Evolutionary conservation across 2,329 filamentous ascomycete species (phyloP), one percentile per base, ranked within the genome.

Genomic region (Claviceps sp.): DNA sequence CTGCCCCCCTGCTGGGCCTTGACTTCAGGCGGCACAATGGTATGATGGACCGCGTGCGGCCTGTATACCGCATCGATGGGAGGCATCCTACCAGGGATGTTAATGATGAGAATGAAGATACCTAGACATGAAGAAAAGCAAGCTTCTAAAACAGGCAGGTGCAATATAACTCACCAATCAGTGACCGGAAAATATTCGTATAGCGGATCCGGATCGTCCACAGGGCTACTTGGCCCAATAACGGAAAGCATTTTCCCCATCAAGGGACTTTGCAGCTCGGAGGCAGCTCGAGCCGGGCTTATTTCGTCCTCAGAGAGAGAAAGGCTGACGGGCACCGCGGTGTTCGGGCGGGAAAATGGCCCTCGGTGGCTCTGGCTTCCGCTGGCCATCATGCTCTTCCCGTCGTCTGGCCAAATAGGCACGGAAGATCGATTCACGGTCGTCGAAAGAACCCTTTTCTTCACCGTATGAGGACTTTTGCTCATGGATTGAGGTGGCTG

Each of bases 111-210:
- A 46, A 18, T 2, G 7, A 18, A 18, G 16, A 34, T 18, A 26
- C 18, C 18, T 4, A n/a, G 6, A 18, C 2, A 22, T 6, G 13
- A 18, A 30, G 13, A 20, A 13, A 7, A 30, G 34, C 46, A 24
- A 50, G 37, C 43, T 38, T 30, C 9, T 22, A 20, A 11, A 20
- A 18, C 6, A 8, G 6, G 16, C 34, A 41, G 16, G 37, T 38
- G 30, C 30, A 34, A 34, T 11, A 34, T 9, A 34, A 51, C 69
- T 61, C 65, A 79, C 86, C 86, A 96, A 62, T 96, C 90, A 65
- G 96, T 89, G 54, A 95, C 71, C 48, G 85, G 90, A 57, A 97
- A 96, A 64, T 97, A 96, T 69, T 97, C 90, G 64, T 96, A 96
- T 18, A 96, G 72, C 57, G 90, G 72, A 67, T 96, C 90, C 1